Percentiles rank a stretch among this genome's conserved stretches.
phyloP scores from a whole-genome alignment of 106 monocot species.

The Dendrobium chrysotoxum region DNA sequence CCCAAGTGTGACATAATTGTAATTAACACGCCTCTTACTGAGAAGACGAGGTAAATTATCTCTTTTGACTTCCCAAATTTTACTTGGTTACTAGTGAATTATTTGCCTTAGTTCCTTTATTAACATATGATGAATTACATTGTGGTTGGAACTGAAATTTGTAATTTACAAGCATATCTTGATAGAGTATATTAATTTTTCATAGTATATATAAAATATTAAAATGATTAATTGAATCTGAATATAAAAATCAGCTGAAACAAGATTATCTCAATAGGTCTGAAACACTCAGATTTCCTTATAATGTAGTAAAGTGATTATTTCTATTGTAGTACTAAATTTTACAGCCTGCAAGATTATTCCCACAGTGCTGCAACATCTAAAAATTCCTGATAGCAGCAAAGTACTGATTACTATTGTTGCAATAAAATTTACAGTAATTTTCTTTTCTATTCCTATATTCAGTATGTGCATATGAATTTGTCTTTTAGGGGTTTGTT shows the following conservation, averaged over 20 bases:
- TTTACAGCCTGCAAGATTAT: not conserved
- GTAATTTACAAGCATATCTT: not conserved
- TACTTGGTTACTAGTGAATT: not conserved
- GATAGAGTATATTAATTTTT: not conserved
- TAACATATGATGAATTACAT: not conserved
- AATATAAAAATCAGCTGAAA: too few relatives aligned
- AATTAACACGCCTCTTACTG: slow-evolving; percentile 82
- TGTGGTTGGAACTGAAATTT: not conserved
- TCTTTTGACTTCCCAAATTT: not conserved
- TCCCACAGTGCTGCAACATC: not conserved
- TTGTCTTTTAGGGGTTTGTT: slow-evolving; percentile 66
- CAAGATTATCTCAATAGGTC: too few relatives aligned
- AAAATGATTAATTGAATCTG: too few relatives aligned
- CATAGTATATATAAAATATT: not conserved
- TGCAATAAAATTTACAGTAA: not conserved
- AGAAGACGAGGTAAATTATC: slow-evolving; percentile 62
- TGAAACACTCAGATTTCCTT: too few relatives aligned
- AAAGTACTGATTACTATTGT: not conserved
- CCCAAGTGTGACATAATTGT: slow-evolving; percentile 88
- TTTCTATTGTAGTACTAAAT: not conserved
- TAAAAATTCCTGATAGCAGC: not conserved
- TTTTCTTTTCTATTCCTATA: not conserved
- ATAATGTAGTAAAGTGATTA: not conserved
- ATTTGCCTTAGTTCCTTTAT: not conserved
- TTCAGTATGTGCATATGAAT: not conserved